These are phyloP conservation scores for Scenedesmus sp. DNA, from an alignment of 163 green algal genomes.

Conservation along the genomic window DNA sequence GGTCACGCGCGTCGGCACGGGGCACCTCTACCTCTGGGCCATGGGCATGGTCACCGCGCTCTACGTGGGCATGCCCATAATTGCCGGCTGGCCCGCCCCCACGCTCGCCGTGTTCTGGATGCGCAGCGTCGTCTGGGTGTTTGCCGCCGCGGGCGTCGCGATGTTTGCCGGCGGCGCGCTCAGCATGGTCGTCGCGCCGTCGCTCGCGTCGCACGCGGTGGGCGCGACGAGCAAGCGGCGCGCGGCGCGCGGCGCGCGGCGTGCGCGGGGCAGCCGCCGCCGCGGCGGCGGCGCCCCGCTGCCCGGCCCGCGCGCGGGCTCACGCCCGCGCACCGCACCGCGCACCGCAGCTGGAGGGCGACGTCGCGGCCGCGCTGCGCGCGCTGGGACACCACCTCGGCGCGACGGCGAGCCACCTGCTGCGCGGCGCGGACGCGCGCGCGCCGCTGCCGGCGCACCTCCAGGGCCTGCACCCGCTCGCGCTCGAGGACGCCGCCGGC, in stretches of 20 bases:
- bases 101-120: neutral
- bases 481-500: neutral
- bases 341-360: neutral
- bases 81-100: neutral
- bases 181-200: slow-evolving; percentile 29
- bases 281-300: no score
- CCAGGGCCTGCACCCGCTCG: slow-evolving; percentile 13
- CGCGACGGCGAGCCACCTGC: neutral
- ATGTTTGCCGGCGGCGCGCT: slow-evolving; percentile 40
- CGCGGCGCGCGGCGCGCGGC: no score
- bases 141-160: slow-evolving; percentile 5
- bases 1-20: slow-evolving; percentile 9
- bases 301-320: no score
- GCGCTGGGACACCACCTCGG: slow-evolving; percentile 11
- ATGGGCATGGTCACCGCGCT: slow-evolving; percentile 26
- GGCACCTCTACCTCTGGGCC: slow-evolving; percentile 26
- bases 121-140: neutral
- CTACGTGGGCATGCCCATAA: neutral
- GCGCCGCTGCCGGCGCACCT: slow-evolving; percentile 4
- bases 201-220: slow-evolving; percentile 24
- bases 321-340: no score
- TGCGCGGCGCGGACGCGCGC: neutral
- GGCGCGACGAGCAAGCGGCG: neutral
- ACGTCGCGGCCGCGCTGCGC: neutral
- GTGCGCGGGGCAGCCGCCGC: no score